A percentile compares a stretch with the other conserved stretches of the same genome.
phyloP scores from a whole-genome alignment of 345 rosid species.

The Populus euphratica region DNA sequence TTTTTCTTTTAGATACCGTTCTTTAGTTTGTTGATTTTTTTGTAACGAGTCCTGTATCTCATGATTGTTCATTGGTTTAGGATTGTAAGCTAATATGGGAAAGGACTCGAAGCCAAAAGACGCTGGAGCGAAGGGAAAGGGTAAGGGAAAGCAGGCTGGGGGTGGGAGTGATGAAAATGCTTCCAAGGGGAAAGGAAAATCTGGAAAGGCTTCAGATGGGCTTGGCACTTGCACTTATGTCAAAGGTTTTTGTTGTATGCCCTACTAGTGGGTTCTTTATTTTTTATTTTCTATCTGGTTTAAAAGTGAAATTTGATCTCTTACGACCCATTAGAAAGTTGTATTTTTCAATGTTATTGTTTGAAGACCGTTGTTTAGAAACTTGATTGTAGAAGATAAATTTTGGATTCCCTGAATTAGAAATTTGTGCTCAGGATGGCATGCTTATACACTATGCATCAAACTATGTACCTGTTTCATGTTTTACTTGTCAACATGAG shows the following conservation, averaged over 20 bases:
- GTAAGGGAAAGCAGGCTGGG: conserved; percentile 80
- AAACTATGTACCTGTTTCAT: neutral
- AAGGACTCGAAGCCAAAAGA: conserved; percentile 58
- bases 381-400: neutral
- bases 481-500: neutral
- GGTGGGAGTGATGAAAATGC: conserved; percentile 61
- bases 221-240: conserved; percentile 97
- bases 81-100: conserved; percentile 43
- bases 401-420: neutral
- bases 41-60: neutral
- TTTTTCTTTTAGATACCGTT: neutral
- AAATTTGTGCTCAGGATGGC: neutral
- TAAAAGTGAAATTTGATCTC: neutral
- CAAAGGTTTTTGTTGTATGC: conserved; percentile 50
- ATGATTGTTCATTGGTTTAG: neutral
- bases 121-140: conserved; percentile 76
- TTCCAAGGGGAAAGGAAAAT: conserved; percentile 93
- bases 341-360: neutral
- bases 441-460: neutral
- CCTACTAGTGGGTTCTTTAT: neutral
- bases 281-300: neutral
- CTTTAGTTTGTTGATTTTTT: neutral
- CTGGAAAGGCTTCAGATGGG: conserved; percentile 78
- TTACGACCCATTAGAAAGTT: neutral
- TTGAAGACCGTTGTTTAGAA: neutral